Evolutionary conservation across 371 early-diverging fungal species (phyloP).

Genomic region (Zychaea mexicana): DNA sequence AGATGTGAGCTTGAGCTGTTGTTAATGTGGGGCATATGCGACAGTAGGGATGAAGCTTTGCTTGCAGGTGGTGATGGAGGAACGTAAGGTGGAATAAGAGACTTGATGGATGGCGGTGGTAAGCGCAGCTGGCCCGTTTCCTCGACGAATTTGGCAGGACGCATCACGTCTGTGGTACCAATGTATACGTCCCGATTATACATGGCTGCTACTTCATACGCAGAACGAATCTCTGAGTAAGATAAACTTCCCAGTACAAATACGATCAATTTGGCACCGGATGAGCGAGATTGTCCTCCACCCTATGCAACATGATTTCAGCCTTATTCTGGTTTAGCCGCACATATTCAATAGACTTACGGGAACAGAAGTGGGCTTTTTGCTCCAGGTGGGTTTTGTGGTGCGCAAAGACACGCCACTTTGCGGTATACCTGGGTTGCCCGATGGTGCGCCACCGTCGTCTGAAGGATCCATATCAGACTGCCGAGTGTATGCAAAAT

Average conservation of each 20-base stretch:
- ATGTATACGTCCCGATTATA: constrained; percentile 80
- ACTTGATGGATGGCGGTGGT: constrained; percentile 31
- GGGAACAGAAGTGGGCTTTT: constrained; percentile 23
- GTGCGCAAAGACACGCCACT: constrained; percentile 54
- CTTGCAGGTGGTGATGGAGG: constrained; percentile 30
- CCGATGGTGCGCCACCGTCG: constrained; percentile 24
- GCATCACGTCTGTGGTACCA: constrained; percentile 79
- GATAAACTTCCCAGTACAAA: constrained; percentile 94
- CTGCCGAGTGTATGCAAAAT: constrained; percentile 61
- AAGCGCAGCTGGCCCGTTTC: constrained; percentile 48
- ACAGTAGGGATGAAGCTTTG: constrained; percentile 17
- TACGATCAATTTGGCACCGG: constrained; percentile 53
- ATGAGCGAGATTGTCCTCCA: constrained; percentile 17
- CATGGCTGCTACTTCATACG: constrained; percentile 78
- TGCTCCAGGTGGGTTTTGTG: constrained; percentile 47
- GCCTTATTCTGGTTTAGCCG: no score
- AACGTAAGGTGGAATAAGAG: constrained; percentile 41
- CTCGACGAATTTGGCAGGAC: constrained; percentile 76
- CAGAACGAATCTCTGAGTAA: constrained; percentile 87
- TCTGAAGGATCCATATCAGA: constrained; percentile 49
- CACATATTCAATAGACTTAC: neutral
- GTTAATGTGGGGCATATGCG: constrained; percentile 23
- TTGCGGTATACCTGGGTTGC: constrained; percentile 30
- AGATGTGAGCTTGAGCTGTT: constrained; percentile 29
- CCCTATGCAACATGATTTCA: neutral